These are phyloP conservation scores for Pythium rishiriense DNA, from an alignment of 352 stramenopile genomes.

Conservation along the genomic window DNA sequence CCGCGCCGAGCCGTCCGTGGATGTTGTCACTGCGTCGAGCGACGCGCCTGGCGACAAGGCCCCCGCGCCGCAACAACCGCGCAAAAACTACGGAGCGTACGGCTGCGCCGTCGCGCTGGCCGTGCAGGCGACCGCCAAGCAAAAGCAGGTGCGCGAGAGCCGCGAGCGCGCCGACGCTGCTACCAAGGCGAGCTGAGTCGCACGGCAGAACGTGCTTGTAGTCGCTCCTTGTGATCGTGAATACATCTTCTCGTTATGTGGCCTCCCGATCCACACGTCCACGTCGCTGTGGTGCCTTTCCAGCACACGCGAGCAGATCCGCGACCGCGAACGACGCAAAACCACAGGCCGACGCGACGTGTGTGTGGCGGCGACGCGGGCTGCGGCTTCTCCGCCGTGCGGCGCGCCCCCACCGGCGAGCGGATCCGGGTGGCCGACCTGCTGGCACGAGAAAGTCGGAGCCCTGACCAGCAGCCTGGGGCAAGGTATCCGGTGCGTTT, in stretches of 20 bases:
- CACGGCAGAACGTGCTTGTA: background rate
- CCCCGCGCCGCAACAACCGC: constrained; percentile 1
- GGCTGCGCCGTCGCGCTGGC: constrained; percentile 20
- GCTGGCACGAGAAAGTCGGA: constrained; percentile 14
- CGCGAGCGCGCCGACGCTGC: constrained; percentile 2
- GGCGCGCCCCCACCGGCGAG: no score
- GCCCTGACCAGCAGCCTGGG: background rate
- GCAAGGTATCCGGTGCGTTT: background rate
- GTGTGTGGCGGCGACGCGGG: no score
- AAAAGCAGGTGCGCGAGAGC: constrained; percentile 8
- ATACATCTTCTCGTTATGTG: no score
- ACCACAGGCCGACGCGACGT: no score
- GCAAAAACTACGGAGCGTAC: constrained; percentile 29
- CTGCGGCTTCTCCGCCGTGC: no score
- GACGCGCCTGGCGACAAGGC: background rate
- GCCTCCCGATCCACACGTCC: no score
- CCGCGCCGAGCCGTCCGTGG: constrained; percentile 12
- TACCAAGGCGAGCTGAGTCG: background rate
- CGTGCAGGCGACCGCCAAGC: constrained; percentile 22
- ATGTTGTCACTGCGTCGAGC: constrained; percentile 4
- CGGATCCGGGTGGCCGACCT: no score
- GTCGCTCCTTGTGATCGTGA: background rate
- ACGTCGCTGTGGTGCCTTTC: no score
- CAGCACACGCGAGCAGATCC: no score
- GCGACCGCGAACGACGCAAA: no score